Evolutionary conservation across 371 early-diverging fungal species (phyloP).

Genomic region (Saksenaea vasiformis): DNA sequence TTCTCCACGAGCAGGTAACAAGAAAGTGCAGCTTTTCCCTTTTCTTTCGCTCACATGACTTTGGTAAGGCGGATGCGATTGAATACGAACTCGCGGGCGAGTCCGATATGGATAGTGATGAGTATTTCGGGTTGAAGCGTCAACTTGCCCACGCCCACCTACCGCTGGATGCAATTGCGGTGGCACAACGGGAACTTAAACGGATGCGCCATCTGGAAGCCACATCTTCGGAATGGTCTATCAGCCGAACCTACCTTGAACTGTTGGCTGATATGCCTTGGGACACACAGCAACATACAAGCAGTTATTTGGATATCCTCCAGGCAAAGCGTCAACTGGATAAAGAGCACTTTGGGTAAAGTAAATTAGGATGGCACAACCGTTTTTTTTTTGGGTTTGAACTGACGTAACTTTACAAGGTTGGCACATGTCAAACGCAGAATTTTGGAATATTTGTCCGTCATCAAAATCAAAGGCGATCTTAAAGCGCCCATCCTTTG

Average conservation of each 20-base stretch:
- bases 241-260: conserved; percentile 79
- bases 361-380: background rate
- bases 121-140: conserved; percentile 60
- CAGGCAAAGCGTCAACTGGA: conserved; percentile 70
- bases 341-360: conserved; percentile 76
- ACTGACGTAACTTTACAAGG: conserved; percentile 4
- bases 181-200: conserved; percentile 71
- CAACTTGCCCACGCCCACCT: conserved; percentile 65
- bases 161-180: conserved; percentile 66
- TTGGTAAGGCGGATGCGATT: conserved; percentile 73
- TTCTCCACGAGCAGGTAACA: conserved; percentile 78
- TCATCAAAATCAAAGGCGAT: conserved; percentile 76
- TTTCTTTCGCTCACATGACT: conserved; percentile 1
- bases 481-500: conserved; percentile 86
- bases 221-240: conserved; percentile 77
- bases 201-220: conserved; percentile 64
- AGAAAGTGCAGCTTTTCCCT: background rate
- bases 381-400: background rate
- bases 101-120: conserved; percentile 33
- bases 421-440: conserved; percentile 82
- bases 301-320: conserved; percentile 69
- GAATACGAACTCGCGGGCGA: conserved; percentile 77
- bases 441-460: conserved; percentile 83
- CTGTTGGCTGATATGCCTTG: conserved; percentile 81
- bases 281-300: conserved; percentile 49